Conservation (phyloP, 768 basidiomycete genomes). For the Infundibulicybe gibba region DNA sequence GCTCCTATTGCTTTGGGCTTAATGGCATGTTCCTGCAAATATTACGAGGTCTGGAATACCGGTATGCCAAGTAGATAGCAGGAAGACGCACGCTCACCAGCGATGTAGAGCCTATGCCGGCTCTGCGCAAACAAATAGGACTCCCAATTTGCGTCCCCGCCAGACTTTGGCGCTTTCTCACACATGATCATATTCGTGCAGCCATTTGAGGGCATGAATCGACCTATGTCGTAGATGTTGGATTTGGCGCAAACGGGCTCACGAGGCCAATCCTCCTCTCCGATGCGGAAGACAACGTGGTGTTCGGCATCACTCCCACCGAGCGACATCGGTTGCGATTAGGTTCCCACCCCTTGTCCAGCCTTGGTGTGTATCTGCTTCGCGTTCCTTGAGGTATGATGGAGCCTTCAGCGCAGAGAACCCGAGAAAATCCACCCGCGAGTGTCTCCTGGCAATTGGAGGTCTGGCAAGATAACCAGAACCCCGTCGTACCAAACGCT, state of each 20-base stretch:
- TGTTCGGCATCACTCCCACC: no score
- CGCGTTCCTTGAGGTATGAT: constrained; percentile 15
- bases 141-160: no score
- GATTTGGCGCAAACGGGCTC: constrained; percentile 21
- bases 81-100: no score
- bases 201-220: constrained; percentile 17
- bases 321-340: no score
- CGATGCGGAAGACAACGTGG: no score
- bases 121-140: not conserved
- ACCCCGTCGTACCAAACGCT: no score
- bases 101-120: not conserved
- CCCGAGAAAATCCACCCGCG: not conserved
- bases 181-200: no score
- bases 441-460: no score
- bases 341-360: no score
- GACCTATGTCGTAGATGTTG: constrained; percentile 28
- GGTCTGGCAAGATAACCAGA: no score
- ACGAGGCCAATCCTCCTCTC: constrained; percentile 22
- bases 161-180: not conserved
- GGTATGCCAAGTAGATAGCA: constrained; percentile 4
- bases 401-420: constrained; percentile 4
- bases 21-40: constrained; percentile 13
- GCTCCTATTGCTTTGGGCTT: constrained; percentile 19
- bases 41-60: constrained; percentile 16
- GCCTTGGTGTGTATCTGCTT: constrained; percentile 17